A percentile compares a stretch with the other conserved stretches of the same genome.
These are phyloP conservation scores for Ophiosphaerella narmari DNA, from an alignment of 2,329 filamentous ascomycete species.

Conservation along the genomic window DNA sequence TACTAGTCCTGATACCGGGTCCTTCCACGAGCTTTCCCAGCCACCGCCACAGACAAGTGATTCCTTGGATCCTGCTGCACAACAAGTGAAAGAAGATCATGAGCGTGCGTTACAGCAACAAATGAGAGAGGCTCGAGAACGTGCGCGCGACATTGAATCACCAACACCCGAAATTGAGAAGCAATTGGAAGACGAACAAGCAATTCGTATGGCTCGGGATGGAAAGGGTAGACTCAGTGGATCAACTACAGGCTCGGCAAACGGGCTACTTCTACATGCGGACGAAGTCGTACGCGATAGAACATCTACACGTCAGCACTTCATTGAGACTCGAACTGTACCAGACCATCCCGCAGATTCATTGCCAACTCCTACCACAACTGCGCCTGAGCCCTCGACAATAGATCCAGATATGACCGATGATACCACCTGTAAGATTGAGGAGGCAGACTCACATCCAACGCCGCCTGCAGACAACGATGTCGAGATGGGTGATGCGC, in stretches of 20 bases:
- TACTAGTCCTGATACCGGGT: slow-evolving; percentile 72
- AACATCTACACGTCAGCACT: slow-evolving; percentile 6
- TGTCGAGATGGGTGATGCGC: slow-evolving; percentile 39
- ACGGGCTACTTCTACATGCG: slow-evolving; percentile 31
- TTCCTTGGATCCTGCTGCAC: slow-evolving; percentile 42
- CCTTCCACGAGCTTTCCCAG: slow-evolving; percentile 46
- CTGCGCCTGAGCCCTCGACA: slow-evolving; percentile 36
- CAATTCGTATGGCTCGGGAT: slow-evolving; percentile 43
- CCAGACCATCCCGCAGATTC: slow-evolving; percentile 36
- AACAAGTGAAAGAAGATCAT: slow-evolving; percentile 57
- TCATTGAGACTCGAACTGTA: slow-evolving; percentile 12
- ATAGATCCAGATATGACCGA: slow-evolving; percentile 30
- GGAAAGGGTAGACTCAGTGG: slow-evolving; percentile 35
- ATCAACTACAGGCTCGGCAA: slow-evolving; percentile 12
- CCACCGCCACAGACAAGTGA: slow-evolving; percentile 35
- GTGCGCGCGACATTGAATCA: slow-evolving; percentile 50
- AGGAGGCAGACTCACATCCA: slow-evolving; percentile 28
- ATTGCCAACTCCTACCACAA: slow-evolving; percentile 43
- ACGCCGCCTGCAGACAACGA: slow-evolving; percentile 44
- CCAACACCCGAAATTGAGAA: slow-evolving; percentile 64
- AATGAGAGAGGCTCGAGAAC: slow-evolving; percentile 51
- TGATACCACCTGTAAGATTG: slow-evolving; percentile 14
- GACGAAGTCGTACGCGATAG: slow-evolving; percentile 20
- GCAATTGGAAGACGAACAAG: slow-evolving; percentile 59
- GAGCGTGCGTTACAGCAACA: slow-evolving; percentile 57